Evolutionary conservation across 2,329 filamentous ascomycete species (phyloP), one percentile per base, ranked within the genome.

Genomic region (Colletotrichum sp.): DNA sequence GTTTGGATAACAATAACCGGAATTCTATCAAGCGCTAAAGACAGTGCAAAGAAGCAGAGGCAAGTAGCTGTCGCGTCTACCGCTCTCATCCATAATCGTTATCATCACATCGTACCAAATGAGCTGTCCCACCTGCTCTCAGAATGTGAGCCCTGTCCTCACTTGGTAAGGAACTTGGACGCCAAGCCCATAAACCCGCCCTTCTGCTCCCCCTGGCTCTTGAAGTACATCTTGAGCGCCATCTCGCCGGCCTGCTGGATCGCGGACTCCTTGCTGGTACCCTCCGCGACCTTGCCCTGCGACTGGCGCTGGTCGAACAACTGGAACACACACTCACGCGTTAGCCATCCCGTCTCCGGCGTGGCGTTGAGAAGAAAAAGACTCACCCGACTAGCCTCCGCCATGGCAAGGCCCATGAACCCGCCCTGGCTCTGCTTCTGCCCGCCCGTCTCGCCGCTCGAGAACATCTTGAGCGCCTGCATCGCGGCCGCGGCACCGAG

Each of bases 171-270:
- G 74, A 89, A 90, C 83, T 90, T 89, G 79, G 84, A 84, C 79
- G 88, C 74, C 68, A 91, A 80, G 7, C 88, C 83, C 28, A 84
- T 88, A 74, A 93, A 80, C 3, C 91, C 89, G 2, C 85, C 84
- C n/a, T 86, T 83, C 43, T 88, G 86, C 78, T 89, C 84, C 24
- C 90, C 90, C 83, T 95, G 90, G 80, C 90, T 92, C 91, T 98
- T 96, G 88, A 98, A 87, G 85, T 96, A 98, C 92, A 98, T 94
- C 90, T 98, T 96, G 80, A 98, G 85, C 4, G 96, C 96, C 90
- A 95, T 94, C 89, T 98, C 93, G 3, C 93, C 96, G 4, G 96
- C 96, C 83, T 93, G 89, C 82, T 94, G 92, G 63, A 98, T 88
- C 66, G 92, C 95, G 64, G 92, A 93, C 85, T 98, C 92, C 90